These are phyloP conservation scores for Botryotinia globosa DNA, from an alignment of 2,329 filamentous ascomycete genomes.

Conservation along the genomic window DNA sequence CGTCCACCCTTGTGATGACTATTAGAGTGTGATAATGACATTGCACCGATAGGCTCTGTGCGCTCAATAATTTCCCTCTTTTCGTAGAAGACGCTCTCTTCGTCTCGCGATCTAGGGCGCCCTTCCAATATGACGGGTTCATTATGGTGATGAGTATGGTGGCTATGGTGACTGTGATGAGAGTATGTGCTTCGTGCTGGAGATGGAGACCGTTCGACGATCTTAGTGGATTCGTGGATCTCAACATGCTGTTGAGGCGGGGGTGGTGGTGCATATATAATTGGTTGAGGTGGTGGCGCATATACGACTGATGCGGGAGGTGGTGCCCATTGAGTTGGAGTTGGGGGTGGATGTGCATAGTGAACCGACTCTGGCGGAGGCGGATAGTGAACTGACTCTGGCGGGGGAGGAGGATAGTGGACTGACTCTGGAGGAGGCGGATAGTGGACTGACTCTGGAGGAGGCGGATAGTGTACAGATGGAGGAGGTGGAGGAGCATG, in stretches of 20 bases:
- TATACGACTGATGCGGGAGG: conserved; percentile 26
- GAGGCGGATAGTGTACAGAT: conserved; percentile 28
- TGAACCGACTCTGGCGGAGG: conserved; percentile 23
- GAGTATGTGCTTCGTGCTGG: conserved; percentile 22
- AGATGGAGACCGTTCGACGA: conserved; percentile 38
- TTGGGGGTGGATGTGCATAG: conserved; percentile 22
- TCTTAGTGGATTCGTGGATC: conserved; percentile 46
- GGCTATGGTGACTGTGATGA: conserved; percentile 16
- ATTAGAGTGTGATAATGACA: conserved; percentile 44
- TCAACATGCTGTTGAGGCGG: conserved; percentile 39
- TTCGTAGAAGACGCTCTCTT: conserved; percentile 32
- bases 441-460: conserved; percentile 25
- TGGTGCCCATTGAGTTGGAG: conserved; percentile 24
- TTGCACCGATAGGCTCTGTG: conserved; percentile 40
- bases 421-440: conserved; percentile 19
- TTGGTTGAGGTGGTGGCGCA: conserved; percentile 22
- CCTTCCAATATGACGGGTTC: conserved; percentile 45
- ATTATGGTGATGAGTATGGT: conserved; percentile 36
- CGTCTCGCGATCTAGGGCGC: conserved; percentile 27
- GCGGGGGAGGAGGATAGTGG: conserved; percentile 23
- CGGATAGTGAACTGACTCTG: conserved; percentile 8
- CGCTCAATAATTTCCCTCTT: conserved; percentile 31
- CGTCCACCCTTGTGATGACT: conserved; percentile 43
- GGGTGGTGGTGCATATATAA: conserved; percentile 23
- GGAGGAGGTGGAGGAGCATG: conserved; percentile 29